Conservation (phyloP, 164 flowering plant genomes). For the Euptelea pleiosperma region DNA sequence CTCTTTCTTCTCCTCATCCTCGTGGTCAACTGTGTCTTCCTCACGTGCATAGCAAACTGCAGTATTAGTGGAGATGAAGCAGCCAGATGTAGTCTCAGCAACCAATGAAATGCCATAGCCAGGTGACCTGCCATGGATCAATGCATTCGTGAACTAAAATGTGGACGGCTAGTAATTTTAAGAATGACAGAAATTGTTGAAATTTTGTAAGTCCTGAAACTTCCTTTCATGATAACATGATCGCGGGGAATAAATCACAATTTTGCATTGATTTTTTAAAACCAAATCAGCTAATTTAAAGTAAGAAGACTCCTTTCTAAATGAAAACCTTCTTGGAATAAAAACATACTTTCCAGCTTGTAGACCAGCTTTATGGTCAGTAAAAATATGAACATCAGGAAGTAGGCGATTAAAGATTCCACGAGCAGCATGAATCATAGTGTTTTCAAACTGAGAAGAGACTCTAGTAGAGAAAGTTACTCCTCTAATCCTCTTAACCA, state of each 20-base stretch:
- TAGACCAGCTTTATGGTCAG: conserved; percentile 69
- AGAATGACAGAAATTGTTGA: too few species aligned
- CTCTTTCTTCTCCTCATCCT: conserved; percentile 47
- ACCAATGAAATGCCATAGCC: conserved; percentile 91
- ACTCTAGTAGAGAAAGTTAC: conserved; percentile 67
- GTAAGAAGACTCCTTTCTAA: neutral
- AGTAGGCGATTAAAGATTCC: conserved; percentile 76
- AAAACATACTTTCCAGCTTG: conserved; percentile 75
- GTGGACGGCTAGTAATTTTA: neutral
- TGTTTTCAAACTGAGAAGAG: conserved; percentile 62
- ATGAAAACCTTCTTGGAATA: neutral
- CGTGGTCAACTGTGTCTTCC: conserved; percentile 41
- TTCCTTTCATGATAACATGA: too few species aligned
- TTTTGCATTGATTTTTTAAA: too few species aligned
- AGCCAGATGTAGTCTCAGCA: conserved; percentile 86
- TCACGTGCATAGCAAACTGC: conserved; percentile 47
- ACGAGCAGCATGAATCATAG: conserved; percentile 76
- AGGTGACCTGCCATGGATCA: conserved; percentile 58
- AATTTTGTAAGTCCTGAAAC: too few species aligned
- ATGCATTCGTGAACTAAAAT: neutral
- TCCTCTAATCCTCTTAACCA: conserved; percentile 94
- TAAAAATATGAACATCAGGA: conserved; percentile 80
- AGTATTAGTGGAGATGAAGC: conserved; percentile 76
- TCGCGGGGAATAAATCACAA: too few species aligned
- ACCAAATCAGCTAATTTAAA: neutral